Base-by-base conservation (phyloP, 2,329 filamentous ascomycete genomes). In the Fusarium citri region DNA sequence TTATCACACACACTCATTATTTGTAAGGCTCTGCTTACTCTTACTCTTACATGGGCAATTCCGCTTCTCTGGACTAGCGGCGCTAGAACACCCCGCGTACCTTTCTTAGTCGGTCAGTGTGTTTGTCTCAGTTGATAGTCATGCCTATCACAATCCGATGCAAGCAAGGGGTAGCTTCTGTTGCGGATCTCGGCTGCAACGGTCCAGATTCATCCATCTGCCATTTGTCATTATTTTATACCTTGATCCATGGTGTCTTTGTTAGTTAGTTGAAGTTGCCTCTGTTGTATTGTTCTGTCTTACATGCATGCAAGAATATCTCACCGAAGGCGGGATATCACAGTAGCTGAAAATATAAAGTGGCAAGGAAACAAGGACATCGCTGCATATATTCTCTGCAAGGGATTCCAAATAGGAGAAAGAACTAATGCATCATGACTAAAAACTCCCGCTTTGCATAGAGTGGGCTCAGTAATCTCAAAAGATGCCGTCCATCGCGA, bases 41-140 rank as follows among this genome's bases (percentile, higher is more conserved):
- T 28, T 28, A 28, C 28, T 30, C 28, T 15, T 30, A 30, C 28
- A 30, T 30, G 28, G 28, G 28, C 28, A 37, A 37, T 37, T 37
- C 34, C 34, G 34, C 34, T 37, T 30, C 28, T 30, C 11, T 30
- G 12, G 28, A 15, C 11, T 37, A 37, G 34, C 34, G 41, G 7
- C 54, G 49, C 42, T 50, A 66, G 49, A 66, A 66, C 40, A 45
- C 43, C 55, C 55, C 61, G 15, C 22, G 42, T 25, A 25, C 20
- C 20, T 50, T 31, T 25, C 31, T 50, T 50, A 37, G 48, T 45
- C 64, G n/a, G 63, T 50, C 50, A 59, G 34, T 56, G 64, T 63
- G 63, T 51, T 18, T 67, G 64, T 67, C 56, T 62, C 55, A 66
- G 66, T 61, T 66, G 42, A 51, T 30, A 47, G 16, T 37, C 7